Evolutionary conservation across 805 yeast genomes (phyloP), one percentile per base, ranked within the genome.

Genomic region (Saccharomycopsis malanga): DNA sequence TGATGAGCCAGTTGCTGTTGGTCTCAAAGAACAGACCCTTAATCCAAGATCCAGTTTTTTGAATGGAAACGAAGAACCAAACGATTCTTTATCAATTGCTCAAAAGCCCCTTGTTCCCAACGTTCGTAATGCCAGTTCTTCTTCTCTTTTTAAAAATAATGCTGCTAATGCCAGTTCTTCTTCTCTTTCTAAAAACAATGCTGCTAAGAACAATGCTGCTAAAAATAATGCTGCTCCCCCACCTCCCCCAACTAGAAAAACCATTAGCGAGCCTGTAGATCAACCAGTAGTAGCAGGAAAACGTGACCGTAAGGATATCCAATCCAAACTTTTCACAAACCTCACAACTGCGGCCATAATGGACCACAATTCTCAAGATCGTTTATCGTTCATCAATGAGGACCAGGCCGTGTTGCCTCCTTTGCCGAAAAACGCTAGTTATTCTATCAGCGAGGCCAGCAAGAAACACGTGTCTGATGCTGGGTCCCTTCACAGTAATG

Each of bases 241-340:
- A 39, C 56, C 54, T 12, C 55, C 53, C 17, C 46, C 50, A 12
- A 36, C 49, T n/a, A 42, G 50, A 48, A 39, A 55, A 53, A 7
- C 48, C 45, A 32, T 44, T 39, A 23, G 23, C 23, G 29, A 14
- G 4, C 15, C 35, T 25, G 10, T 10, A 32, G 20, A 48, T 38
- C n/a, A n/a, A n/a, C 54, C 54, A 25, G 54, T 53, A 37, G 39
- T 44, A 18, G 24, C 25, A 18, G 43, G 42, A 1, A 34, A 44
- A 42, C 27, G 35, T 9, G 39, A 48, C 15, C 61, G 72, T 56
- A 64, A 65, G 48, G 73, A 71, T 35, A 65, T 70, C 36, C 68
- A 69, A 49, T 72, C 78, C 2, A 73, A 67, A 53, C 56, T 71
- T 22, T 75, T 74, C 63, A 70, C 70, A 25, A 66, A 71, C 47